phyloP scores from a whole-genome alignment of 2,329 filamentous ascomycete species.

The Trichophyton equinum region DNA sequence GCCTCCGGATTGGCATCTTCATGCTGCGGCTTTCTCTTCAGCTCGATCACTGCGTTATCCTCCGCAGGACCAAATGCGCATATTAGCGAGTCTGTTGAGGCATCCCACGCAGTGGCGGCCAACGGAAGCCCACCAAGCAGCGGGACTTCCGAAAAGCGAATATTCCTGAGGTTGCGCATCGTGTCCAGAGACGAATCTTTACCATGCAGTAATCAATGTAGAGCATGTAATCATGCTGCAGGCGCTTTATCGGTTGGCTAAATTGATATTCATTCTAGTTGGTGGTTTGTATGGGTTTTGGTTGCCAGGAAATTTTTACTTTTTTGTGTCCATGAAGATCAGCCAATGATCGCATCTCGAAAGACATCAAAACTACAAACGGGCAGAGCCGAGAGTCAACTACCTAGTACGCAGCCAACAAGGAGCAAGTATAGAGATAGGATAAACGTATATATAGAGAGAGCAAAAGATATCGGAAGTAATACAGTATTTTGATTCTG shows the following conservation, averaged over 20 bases:
- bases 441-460: neutral
- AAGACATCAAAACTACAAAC: neutral
- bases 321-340: neutral
- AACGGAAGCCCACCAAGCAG: slow-evolving; percentile 49
- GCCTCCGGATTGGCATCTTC: slow-evolving; percentile 29
- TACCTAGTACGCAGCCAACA: neutral
- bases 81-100: slow-evolving; percentile 61
- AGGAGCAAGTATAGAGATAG: neutral
- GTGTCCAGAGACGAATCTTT: slow-evolving; percentile 12
- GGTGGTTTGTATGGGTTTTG: neutral
- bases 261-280: neutral
- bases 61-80: slow-evolving; percentile 72
- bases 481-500: slow-evolving; percentile 1
- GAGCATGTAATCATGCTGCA: neutral
- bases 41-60: slow-evolving; percentile 57
- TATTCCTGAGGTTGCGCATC: slow-evolving; percentile 83
- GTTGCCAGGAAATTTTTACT: slow-evolving; percentile 1
- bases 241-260: neutral
- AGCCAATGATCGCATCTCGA: slow-evolving; percentile 20
- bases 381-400: neutral
- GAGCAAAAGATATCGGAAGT: neutral
- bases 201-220: slow-evolving; percentile 15
- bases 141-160: slow-evolving; percentile 55
- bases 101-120: slow-evolving; percentile 76
- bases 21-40: slow-evolving; percentile 42